Base-by-base conservation (phyloP, 2,329 filamentous ascomycete species). In the Sarocladium kiliense region DNA sequence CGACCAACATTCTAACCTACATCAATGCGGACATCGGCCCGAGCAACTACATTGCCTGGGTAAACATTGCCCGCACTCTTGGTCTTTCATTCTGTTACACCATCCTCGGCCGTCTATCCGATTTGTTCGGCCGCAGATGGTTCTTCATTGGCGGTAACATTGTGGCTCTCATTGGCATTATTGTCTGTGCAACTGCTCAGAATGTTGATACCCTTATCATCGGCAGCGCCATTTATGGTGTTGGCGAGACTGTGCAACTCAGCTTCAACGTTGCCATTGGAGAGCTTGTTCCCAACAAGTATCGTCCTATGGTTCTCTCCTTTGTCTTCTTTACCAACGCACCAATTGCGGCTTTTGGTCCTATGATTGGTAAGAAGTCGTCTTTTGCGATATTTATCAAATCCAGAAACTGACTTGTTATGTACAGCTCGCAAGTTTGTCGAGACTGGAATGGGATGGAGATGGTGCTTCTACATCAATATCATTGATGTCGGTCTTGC, bases 231-330 rank as follows among this genome's bases (percentile, higher is more conserved):
- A 59, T 73, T 5, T 68, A 69, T 41, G 71, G 70, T 3, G 51
- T 72, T 12, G 70, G 67, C 6, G 68, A 68, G 58, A 69, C 69
- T 0, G 66, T 67, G 2, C 71, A 72, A 61, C 61, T 71, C 44
- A 69, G 64, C 34, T 72, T 69, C 58, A 69, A 70, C 41, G 67
- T 71, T 10, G 66, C 67, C 5, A 63, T 74, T 12, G 67, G 69
- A 18, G 73, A 75, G 60, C 61, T 75, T 18, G 68, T 74, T 14
- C 72, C 73, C 18, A 74, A 73, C 63, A 74, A 74, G 63, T 71
- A 74, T 54, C 67, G 72, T 9, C 64, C 66, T 11, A 59, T 68
- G 54, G 67, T 67, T 3, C 49, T 65, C 7, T 65, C 66, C 5
- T 64, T 69, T 26, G 63, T 71, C 25, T 72, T 71, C 42, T 55